These are phyloP conservation scores for Wickerhamiella nectarea DNA, from an alignment of 805 yeast species.

Conservation along the genomic window DNA sequence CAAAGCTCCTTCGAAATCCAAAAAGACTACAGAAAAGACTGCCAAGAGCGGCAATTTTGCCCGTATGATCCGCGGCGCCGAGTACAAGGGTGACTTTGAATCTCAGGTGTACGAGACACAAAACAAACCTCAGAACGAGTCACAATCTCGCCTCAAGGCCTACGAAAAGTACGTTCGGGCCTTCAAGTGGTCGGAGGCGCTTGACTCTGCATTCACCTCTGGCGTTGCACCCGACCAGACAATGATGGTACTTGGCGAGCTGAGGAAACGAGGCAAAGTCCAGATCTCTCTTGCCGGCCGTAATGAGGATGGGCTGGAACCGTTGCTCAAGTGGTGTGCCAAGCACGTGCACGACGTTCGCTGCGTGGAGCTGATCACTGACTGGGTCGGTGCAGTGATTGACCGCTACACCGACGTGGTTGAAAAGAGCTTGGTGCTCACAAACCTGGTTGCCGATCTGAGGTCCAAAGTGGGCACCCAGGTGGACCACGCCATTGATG, in stretches of 20 bases:
- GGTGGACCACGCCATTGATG: slow-evolving; percentile 68
- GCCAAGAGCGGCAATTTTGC: slow-evolving; percentile 45
- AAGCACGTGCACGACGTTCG: slow-evolving; percentile 69
- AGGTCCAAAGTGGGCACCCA: slow-evolving; percentile 46
- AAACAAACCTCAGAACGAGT: slow-evolving; percentile 29
- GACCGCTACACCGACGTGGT: slow-evolving; percentile 67
- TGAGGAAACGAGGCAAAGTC: slow-evolving; percentile 79
- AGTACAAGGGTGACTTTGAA: slow-evolving; percentile 82
- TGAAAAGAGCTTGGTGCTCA: slow-evolving; percentile 63
- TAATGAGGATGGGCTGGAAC: slow-evolving; percentile 77
- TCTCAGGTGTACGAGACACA: slow-evolving; percentile 39
- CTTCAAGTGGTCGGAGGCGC: slow-evolving; percentile 86
- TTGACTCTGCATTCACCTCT: slow-evolving; percentile 68
- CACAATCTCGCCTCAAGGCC: slow-evolving; percentile 42
- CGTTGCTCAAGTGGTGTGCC: slow-evolving; percentile 70
- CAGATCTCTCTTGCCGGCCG: slow-evolving; percentile 66
- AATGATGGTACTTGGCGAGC: slow-evolving; percentile 69
- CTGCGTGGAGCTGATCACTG: slow-evolving; percentile 48
- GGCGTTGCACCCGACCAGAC: slow-evolving; percentile 74
- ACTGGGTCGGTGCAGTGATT: slow-evolving; percentile 50
- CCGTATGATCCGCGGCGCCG: slow-evolving; percentile 80
- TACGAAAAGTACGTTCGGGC: slow-evolving; percentile 76
- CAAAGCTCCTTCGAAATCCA: slow-evolving; percentile 45
- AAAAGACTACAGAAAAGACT: slow-evolving; percentile 20
- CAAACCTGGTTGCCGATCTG: slow-evolving; percentile 52